These are phyloP conservation scores for Coemansia sp. DNA, from an alignment of 192 early-diverging fungal species.

Conservation along the genomic window DNA sequence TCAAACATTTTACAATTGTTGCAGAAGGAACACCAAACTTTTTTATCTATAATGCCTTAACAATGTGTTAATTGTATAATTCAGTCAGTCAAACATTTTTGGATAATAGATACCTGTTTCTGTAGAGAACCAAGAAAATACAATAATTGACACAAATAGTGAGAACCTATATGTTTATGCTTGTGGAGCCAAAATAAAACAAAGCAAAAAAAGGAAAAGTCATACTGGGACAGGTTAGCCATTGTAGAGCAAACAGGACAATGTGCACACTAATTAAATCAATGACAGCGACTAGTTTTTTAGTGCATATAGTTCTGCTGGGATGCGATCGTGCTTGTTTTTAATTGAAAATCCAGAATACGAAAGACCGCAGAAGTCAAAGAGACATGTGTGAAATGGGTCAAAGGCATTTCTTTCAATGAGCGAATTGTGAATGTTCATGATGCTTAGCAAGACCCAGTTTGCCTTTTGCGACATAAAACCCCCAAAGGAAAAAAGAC, in stretches of 20 bases:
- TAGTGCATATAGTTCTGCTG: background rate
- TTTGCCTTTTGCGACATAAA: background rate
- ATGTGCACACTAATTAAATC: background rate
- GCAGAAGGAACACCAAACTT: too few relatives aligned
- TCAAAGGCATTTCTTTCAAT: background rate
- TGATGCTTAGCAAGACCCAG: background rate
- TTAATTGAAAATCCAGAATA: background rate
- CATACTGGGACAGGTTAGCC: background rate
- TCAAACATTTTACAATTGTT: background rate
- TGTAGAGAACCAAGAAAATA: background rate
- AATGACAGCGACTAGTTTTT: background rate
- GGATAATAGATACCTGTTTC: background rate
- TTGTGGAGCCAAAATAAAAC: background rate
- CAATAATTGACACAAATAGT: background rate
- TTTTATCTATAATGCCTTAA: too few relatives aligned
- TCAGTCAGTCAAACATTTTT: too few relatives aligned
- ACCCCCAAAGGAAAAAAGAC: background rate
- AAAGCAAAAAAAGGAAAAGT: background rate
- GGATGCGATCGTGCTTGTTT: background rate
- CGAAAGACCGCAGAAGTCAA: background rate
- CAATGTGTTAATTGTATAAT: too few relatives aligned
- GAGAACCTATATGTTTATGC: background rate
- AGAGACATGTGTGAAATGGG: background rate
- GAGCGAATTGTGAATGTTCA: background rate
- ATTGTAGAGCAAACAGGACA: background rate